Conservation (phyloP, 139 green algal genomes). For the Gonium pectorale region DNA sequence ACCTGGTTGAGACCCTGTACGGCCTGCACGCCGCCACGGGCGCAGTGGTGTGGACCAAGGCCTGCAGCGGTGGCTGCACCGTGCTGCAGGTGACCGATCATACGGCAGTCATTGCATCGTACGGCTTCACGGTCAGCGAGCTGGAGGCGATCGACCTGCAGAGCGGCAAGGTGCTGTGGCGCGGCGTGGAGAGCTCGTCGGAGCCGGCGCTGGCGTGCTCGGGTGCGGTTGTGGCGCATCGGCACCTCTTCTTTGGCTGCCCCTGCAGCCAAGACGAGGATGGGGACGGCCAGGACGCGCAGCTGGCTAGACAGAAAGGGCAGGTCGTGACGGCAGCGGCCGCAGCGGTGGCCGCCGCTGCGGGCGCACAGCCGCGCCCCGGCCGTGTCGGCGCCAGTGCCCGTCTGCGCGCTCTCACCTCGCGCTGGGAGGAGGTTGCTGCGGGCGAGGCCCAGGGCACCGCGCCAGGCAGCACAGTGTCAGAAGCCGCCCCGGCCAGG, state of each 20-base stretch:
- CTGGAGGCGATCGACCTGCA: slow-evolving; percentile 13
- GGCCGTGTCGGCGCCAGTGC: too few relatives aligned
- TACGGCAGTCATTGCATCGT: slow-evolving; percentile 17
- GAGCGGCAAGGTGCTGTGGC: slow-evolving; percentile 29
- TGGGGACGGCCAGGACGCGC: not conserved
- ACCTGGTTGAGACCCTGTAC: slow-evolving; percentile 13
- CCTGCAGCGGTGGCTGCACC: slow-evolving; percentile 14
- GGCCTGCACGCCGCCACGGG: slow-evolving; percentile 8
- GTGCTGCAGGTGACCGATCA: slow-evolving; percentile 22
- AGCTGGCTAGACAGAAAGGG: not conserved
- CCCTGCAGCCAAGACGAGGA: slow-evolving; percentile 9
- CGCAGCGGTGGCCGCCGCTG: not conserved
- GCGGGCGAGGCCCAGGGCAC: too few relatives aligned
- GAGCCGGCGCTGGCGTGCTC: not conserved
- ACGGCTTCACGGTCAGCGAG: not conserved
- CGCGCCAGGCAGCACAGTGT: too few relatives aligned
- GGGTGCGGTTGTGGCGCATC: slow-evolving; percentile 2
- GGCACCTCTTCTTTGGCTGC: slow-evolving; percentile 31
- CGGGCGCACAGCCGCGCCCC: too few relatives aligned
- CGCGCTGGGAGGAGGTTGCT: too few relatives aligned
- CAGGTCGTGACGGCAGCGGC: not conserved
- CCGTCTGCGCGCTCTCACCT: too few relatives aligned
- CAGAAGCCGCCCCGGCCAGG: too few relatives aligned
- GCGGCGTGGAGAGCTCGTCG: slow-evolving; percentile 4
- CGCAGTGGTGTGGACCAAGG: slow-evolving; percentile 35